Base-by-base conservation (phyloP, 1,139 yeast genomes). In the Saccharomycopsis hybrid region DNA sequence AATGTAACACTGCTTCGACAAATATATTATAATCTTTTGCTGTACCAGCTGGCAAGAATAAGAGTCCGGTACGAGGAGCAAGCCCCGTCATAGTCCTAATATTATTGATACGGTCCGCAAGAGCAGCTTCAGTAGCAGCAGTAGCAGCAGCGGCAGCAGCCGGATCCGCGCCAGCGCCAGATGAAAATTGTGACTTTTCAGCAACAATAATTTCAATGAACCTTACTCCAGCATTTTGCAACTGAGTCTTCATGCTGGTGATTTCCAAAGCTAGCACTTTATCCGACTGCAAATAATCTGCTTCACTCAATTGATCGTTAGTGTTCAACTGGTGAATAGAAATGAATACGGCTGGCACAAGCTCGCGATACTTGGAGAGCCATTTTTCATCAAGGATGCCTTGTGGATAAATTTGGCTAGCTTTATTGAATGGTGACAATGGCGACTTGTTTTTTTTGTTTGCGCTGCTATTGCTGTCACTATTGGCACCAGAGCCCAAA, bases 361-460 rank as follows among this genome's bases (percentile, higher is more conserved):
- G 51, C 24, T 68, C 64, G 37, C 66, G 62, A 57, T 78, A 76
- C 58, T 77, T 78, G 38, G 69, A 67, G 8, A 77, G 54, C 85
- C 84, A 79, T 29, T 70, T 65, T 0, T 58, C 56, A 0, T 74
- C 65, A 29, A 77, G 56, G 1, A 76, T 59, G 0, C 71, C 71
- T 29, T 73, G 71, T 0, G 77, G 76, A 48, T 65, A 68, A 48
- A 68, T 58, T 3, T 59, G 58, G 0, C 74, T 66, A 3, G 60
- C 59, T 2, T 64, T 62, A 48, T 68, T 68, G 46, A 67, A 61
- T 1, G 80, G 80, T 1, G 80, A 74, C 2, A 52, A 33, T n/a
- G 24, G 7, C 8, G 54, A 50, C 11, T 31, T 31, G 9, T 31
- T 31, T 9, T 43, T 7, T 66, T 60, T 5, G n/a, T n/a, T n/a